phyloP scores from a whole-genome alignment of 108 stramenopile species.

The Skeletonema costatum region DNA sequence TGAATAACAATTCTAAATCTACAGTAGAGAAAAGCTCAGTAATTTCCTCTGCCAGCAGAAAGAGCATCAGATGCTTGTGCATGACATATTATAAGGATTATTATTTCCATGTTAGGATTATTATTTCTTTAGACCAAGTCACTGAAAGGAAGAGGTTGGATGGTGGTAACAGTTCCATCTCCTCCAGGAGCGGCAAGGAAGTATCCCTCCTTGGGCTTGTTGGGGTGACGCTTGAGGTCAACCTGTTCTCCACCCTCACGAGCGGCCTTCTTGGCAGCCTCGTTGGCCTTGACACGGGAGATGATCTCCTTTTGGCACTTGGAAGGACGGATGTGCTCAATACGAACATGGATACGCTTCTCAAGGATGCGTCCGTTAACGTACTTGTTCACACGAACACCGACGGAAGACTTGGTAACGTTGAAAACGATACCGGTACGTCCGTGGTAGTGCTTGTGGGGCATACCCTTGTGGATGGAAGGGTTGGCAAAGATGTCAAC shows the following conservation, averaged over 20 bases:
- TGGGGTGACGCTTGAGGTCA: slow-evolving; percentile 93
- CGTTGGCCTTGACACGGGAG: slow-evolving; percentile 73
- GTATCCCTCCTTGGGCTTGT: slow-evolving; percentile 95
- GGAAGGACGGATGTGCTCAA: slow-evolving; percentile 96
- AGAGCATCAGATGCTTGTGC: not conserved
- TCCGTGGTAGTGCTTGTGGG: slow-evolving; percentile 99
- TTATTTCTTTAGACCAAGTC: slow-evolving; percentile 81
- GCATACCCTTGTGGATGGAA: slow-evolving; percentile 99
- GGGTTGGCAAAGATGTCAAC: slow-evolving; percentile 99
- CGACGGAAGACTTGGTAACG: slow-evolving; percentile 96
- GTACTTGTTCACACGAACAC: slow-evolving; percentile 98
- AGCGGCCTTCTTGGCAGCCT: slow-evolving; percentile 85
- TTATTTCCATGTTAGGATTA: slow-evolving; percentile 5
- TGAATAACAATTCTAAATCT: not conserved
- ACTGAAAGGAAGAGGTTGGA: slow-evolving; percentile 92
- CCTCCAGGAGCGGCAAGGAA: slow-evolving; percentile 78
- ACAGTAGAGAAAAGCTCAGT: not conserved
- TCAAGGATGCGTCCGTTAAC: slow-evolving; percentile 97
- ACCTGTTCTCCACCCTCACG: slow-evolving; percentile 82
- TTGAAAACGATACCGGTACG: slow-evolving; percentile 99
- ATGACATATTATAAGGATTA: slow-evolving; percentile 2
- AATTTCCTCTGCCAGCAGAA: slow-evolving; percentile 4
- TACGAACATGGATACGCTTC: slow-evolving; percentile 98
- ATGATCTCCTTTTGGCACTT: slow-evolving; percentile 97
- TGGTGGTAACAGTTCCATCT: slow-evolving; percentile 82